Conservation (phyloP, 345 rosid species). For the Cardamine occulta region DNA sequence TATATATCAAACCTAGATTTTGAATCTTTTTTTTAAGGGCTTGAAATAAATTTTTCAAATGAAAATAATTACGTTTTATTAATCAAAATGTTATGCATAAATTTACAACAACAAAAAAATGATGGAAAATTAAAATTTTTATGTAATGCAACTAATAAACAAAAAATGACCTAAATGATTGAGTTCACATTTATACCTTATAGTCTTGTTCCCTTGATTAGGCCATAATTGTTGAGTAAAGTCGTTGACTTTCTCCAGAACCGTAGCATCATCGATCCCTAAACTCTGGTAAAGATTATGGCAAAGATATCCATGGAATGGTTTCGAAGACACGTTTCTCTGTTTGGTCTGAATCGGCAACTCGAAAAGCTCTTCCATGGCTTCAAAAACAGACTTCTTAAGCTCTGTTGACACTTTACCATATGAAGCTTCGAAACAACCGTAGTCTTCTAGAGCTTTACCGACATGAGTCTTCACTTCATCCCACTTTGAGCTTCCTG, state of each 20-base stretch:
- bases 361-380: slow-evolving; percentile 32
- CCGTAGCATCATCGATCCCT: slow-evolving; percentile 31
- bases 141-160: too few species aligned
- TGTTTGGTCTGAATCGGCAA: slow-evolving; percentile 34
- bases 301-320: slow-evolving; percentile 34
- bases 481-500: slow-evolving; percentile 43
- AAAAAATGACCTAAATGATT: neutral
- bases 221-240: slow-evolving; percentile 38
- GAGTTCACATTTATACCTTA: slow-evolving; percentile 28
- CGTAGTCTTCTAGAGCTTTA: slow-evolving; percentile 43
- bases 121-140: neutral
- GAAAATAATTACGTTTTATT: neutral
- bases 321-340: slow-evolving; percentile 31
- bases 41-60: too few species aligned
- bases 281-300: slow-evolving; percentile 34
- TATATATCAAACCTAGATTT: neutral
- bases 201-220: slow-evolving; percentile 26
- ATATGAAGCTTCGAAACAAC: slow-evolving; percentile 37
- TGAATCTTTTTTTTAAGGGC: too few species aligned
- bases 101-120: neutral
- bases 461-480: slow-evolving; percentile 31
- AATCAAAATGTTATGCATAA: neutral
- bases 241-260: slow-evolving; percentile 26
- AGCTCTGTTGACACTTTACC: slow-evolving; percentile 32
- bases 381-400: slow-evolving; percentile 27